Conservation (phyloP, 768 basidiomycete species). For the Sporobolomyces pararoseus region DNA sequence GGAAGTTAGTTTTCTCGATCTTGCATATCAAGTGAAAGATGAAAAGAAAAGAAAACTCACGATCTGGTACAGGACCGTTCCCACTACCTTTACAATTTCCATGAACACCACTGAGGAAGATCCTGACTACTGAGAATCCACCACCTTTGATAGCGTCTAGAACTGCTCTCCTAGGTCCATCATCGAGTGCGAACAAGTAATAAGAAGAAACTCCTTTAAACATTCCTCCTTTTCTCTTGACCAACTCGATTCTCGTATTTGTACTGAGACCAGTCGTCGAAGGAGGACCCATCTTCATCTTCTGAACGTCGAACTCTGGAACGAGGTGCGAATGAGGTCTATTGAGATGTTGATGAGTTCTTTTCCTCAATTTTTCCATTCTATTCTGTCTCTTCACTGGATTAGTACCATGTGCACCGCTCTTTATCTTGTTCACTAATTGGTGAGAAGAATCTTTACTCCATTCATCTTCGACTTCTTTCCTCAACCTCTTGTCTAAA, state of each 20-base stretch:
- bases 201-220: conserved; percentile 45
- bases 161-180: conserved; percentile 36
- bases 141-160: conserved; percentile 45
- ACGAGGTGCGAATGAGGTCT: too few species aligned
- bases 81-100: conserved; percentile 43
- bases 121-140: conserved; percentile 44
- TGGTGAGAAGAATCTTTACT: not conserved
- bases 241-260: not conserved
- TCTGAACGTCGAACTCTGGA: too few species aligned
- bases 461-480: not conserved
- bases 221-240: conserved; percentile 8
- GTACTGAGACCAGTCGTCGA: too few species aligned
- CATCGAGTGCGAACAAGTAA: conserved; percentile 42
- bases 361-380: not conserved
- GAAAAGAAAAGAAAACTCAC: conserved; percentile 7
- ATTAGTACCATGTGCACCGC: not conserved
- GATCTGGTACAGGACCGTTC: conserved; percentile 32
- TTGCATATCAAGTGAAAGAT: not conserved
- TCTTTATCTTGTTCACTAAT: not conserved
- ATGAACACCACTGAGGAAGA: conserved; percentile 41
- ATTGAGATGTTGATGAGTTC: too few species aligned
- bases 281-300: too few species aligned
- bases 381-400: too few species aligned
- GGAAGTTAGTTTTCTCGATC: too few species aligned
- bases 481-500: not conserved